Evolutionary conservation across 345 rosid genomes (phyloP).

Genomic region (Mercurialis annua): DNA sequence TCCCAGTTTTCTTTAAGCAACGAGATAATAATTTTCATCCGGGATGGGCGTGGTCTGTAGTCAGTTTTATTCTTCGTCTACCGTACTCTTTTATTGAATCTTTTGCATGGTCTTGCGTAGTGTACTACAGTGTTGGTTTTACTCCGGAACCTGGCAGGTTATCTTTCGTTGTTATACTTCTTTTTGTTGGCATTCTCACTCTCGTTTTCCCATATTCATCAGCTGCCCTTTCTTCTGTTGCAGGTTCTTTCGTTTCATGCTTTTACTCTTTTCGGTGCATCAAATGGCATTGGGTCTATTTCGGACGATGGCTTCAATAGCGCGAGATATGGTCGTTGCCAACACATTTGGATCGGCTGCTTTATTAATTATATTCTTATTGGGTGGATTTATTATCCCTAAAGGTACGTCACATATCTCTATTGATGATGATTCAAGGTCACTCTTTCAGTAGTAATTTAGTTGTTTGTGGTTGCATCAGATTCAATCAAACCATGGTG

Average conservation of each 20-base stretch:
- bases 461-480: constrained; percentile 27
- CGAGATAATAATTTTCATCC: constrained; percentile 89
- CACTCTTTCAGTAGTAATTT: constrained; percentile 5
- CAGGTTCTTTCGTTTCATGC: constrained; percentile 83
- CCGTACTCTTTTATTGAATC: constrained; percentile 87
- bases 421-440: background rate
- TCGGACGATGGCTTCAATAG: constrained; percentile 68
- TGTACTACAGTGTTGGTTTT: constrained; percentile 78
- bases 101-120: constrained; percentile 78
- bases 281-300: constrained; percentile 93
- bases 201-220: constrained; percentile 12
- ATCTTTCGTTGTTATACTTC: background rate
- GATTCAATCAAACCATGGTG: constrained; percentile 79
- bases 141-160: constrained; percentile 75
- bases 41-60: constrained; percentile 83
- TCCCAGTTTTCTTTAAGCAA: constrained; percentile 89
- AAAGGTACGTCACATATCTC: constrained; percentile 40
- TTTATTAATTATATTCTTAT: constrained; percentile 52
- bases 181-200: background rate
- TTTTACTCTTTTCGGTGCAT: constrained; percentile 68
- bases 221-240: constrained; percentile 8
- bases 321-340: constrained; percentile 86
- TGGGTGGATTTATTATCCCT: constrained; percentile 91
- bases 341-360: constrained; percentile 81
- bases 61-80: constrained; percentile 76